Evolutionary conservation across 192 early-diverging fungal species (phyloP), one percentile per base, ranked within the genome.

Genomic region (Irineochytrium annulatum): DNA sequence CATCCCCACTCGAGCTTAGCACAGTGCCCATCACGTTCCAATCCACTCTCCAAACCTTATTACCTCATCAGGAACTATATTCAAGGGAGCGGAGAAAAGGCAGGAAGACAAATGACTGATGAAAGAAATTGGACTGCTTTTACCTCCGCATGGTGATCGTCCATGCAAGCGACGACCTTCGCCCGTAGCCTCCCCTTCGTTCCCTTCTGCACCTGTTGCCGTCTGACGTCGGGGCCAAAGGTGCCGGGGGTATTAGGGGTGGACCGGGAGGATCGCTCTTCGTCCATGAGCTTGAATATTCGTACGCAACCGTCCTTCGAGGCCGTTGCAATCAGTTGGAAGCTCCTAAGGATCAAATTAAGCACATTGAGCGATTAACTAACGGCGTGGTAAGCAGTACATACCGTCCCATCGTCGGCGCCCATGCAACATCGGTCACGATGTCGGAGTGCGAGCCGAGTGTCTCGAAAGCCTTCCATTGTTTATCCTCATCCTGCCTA

Each of bases 1-100:
- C 91, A 55, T 89, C 87, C 3, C 91, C 91, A 51, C 86, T 86
- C 4, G 85, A 87, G 6, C 84, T 81, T 5, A 92, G 67, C 33
- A 89, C 84, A 0, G 90, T 92, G 1, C 90, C 90, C 2, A 86
- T 89, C 6, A 92, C 67, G 68, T 94, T 94, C 91, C 91, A 94
- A 51, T 87, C 81, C 0, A 90, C 89, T 14, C 85, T 63, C 91
- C 91, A 93, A 1, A 91, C 85, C 80, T 87, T 46, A 8, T 8
- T 13, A 41, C 11, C 8, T 41, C 8, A 41, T 13, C 37, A n/a
- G 37, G 37, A 41, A 41, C 8, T n/a, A n/a, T n/a, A n/a, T n/a
- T n/a, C n/a, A n/a, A n/a, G 37, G 8, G 11, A 41, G n/a, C n/a
- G 37, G 8, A 8, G n/a, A 41, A 41, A 41, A 41, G 37, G n/a